Evolutionary conservation across 345 rosid species (phyloP), one percentile per base, ranked within the genome.

Genomic region (Euphorbia peplus): DNA sequence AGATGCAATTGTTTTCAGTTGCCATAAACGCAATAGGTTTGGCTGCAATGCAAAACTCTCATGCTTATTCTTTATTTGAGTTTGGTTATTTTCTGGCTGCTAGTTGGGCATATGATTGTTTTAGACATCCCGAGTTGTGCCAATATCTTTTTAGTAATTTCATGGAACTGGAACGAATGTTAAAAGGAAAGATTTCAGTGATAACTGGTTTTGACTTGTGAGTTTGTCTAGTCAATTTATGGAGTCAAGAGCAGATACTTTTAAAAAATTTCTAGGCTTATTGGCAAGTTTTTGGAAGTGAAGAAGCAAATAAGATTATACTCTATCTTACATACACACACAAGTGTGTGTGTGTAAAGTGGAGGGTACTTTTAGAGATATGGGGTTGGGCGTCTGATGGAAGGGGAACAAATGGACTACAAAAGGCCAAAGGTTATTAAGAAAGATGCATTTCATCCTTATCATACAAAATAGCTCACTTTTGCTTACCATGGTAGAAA

Each of bases 1-100:
- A 60, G 98, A 90, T 78, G 98, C 85, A 60, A 80, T 93, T 41
- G 95, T 93, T 70, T 89, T 93, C 85, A 93, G 90, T 80, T 84
- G 97, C 72, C 85, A 82, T 75, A 7, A 64, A 60, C 73, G 75
- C 54, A 68, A 91, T 50, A 81, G 90, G 99, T 95, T 72, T 69
- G 90, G 71, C 70, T 75, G 55, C 50, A 16, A 26, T 62, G 8
- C 39, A 47, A 56, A 26, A 52, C 68, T 52, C 64, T 28, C 67
- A 4, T 52, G 25, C 37, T 53, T 47, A n/a, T 19, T 42, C 28
- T 12, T 64, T 18, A 66, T 75, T 55, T 59, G 59, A 35, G 30
- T 35, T 19, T 39, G 16, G 21, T 32, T 37, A 3, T 62, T n/a
- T 51, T 61, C 2, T 41, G 25, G 8, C 37, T 70, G 8, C 39